phyloP scores from a whole-genome alignment of 192 early-diverging fungal genomes.

The Entomortierella parvispora region DNA sequence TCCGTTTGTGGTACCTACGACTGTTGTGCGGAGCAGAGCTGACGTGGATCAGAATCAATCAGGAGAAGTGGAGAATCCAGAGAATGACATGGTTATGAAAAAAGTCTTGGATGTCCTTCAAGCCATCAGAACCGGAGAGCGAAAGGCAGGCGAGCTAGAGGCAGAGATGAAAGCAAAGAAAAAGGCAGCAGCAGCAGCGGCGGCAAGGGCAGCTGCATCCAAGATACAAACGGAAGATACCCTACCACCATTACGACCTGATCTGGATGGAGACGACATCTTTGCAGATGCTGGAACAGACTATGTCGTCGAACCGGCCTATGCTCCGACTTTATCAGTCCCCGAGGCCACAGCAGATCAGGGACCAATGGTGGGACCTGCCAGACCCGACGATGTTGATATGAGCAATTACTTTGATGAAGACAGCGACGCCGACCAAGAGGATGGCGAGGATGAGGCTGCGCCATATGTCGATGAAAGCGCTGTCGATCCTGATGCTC shows the following conservation, averaged over 20 bases:
- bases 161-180: conserved; percentile 59
- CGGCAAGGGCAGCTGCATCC: conserved; percentile 28
- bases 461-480: not conserved
- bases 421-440: conserved; percentile 37
- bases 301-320: conserved; percentile 68
- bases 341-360: conserved; percentile 15
- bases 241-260: conserved; percentile 34
- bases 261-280: conserved; percentile 79
- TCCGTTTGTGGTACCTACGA: conserved; percentile 72
- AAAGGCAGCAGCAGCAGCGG: conserved; percentile 38
- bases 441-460: not conserved
- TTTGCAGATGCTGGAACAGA: conserved; percentile 88
- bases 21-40: conserved; percentile 79
- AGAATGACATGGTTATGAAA: conserved; percentile 74
- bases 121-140: conserved; percentile 53
- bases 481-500: conserved; percentile 21
- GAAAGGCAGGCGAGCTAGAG: conserved; percentile 37
- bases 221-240: conserved; percentile 23
- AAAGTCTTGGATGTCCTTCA: conserved; percentile 75
- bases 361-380: conserved; percentile 31
- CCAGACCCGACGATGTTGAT: conserved; percentile 26
- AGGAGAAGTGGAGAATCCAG: conserved; percentile 58
- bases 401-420: conserved; percentile 48
- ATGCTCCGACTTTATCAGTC: not conserved
- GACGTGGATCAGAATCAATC: conserved; percentile 60